Conservation (phyloP, 1,139 yeast genomes). For the Debaryomycetaceae sp. region DNA sequence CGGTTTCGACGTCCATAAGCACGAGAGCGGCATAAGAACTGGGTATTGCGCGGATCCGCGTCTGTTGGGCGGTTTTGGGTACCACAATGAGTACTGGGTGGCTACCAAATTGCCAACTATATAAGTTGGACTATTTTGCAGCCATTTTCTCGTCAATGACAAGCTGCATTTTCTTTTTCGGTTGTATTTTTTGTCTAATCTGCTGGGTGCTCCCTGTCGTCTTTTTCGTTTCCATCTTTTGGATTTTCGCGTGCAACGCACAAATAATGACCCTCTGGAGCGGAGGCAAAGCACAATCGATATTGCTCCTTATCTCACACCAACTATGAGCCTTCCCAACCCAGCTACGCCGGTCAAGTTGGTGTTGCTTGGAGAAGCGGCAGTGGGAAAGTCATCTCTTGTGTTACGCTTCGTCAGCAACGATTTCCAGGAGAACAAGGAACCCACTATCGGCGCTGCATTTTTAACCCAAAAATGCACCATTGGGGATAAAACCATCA, state of each 20-base stretch:
- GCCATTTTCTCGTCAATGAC: no score
- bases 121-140: no score
- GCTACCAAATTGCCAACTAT: conserved; percentile 34
- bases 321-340: conserved; percentile 30
- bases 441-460: conserved; percentile 98
- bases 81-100: conserved; percentile 73
- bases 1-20: conserved; percentile 52
- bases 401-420: conserved; percentile 91
- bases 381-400: conserved; percentile 93
- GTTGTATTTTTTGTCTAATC: no score
- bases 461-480: conserved; percentile 93
- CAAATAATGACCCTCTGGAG: conserved; percentile 3
- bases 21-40: conserved; percentile 41
- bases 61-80: conserved; percentile 55
- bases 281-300: conserved; percentile 1
- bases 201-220: neutral
- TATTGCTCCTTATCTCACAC: no score
- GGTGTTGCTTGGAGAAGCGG: conserved; percentile 93
- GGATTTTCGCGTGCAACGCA: neutral
- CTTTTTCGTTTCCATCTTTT: neutral
- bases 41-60: conserved; percentile 54
- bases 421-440: conserved; percentile 94
- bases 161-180: no score
- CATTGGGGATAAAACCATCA: conserved; percentile 83
- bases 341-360: conserved; percentile 77